These are phyloP conservation scores for Ascochyta clinopodiicola DNA, from an alignment of 2,329 filamentous ascomycete species.

Conservation along the genomic window DNA sequence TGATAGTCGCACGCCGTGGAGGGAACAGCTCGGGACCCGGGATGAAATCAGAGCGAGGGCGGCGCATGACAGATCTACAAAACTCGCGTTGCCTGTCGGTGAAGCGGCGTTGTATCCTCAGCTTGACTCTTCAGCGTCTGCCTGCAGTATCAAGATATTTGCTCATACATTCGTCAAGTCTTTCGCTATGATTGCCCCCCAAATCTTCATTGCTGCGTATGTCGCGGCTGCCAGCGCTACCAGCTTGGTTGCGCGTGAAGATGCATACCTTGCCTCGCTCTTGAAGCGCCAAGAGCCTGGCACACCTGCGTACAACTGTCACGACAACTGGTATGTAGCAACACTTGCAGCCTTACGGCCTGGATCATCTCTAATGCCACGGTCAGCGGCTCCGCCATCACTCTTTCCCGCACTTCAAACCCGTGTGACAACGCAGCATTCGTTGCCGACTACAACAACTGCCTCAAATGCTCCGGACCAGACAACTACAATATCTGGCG, in stretches of 20 bases:
- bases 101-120: background rate
- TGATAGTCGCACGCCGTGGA: background rate
- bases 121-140: background rate
- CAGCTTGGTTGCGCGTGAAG: conserved; percentile 14
- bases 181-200: conserved; percentile 24
- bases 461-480: conserved; percentile 53
- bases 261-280: conserved; percentile 32
- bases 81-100: conserved; percentile 15
- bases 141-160: conserved; percentile 1
- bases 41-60: background rate
- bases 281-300: conserved; percentile 56
- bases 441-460: conserved; percentile 52
- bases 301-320: conserved; percentile 56
- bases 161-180: background rate
- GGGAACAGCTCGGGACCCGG: background rate
- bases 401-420: conserved; percentile 46
- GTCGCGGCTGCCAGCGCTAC: conserved; percentile 23
- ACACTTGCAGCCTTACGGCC: background rate
- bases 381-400: conserved; percentile 40
- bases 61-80: conserved; percentile 18
- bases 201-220: conserved; percentile 18
- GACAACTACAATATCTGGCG: conserved; percentile 55
- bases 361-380: background rate
- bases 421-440: conserved; percentile 53
- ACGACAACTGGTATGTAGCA: conserved; percentile 53